Conservation (phyloP, 495 filamentous ascomycete genomes). For the Aspergillus cavernicola region DNA sequence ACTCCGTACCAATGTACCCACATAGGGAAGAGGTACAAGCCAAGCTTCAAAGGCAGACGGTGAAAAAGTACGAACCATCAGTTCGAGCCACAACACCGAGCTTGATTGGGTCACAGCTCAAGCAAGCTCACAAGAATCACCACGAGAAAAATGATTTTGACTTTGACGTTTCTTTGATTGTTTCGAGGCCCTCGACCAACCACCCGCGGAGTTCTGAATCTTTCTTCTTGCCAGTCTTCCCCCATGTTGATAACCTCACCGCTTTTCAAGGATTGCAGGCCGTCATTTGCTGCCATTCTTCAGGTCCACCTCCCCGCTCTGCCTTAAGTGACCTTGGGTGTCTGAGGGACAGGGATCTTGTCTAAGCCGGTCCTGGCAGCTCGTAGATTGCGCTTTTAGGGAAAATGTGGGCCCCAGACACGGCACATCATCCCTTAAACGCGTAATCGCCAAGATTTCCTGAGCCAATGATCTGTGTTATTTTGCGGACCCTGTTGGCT, state of each 20-base stretch:
- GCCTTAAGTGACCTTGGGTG: background rate
- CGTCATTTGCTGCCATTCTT: constrained; percentile 12
- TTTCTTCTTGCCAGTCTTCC: too few relatives aligned
- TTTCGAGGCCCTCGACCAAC: background rate
- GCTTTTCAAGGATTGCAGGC: constrained; percentile 11
- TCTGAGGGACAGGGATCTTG: constrained; percentile 16
- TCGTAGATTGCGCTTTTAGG: constrained; percentile 17
- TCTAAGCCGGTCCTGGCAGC: constrained; percentile 23
- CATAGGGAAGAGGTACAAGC: too few relatives aligned
- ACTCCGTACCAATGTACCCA: too few relatives aligned
- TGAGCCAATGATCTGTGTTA: constrained; percentile 10
- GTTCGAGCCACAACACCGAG: too few relatives aligned
- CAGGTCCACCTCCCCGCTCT: constrained; percentile 6
- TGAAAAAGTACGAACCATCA: too few relatives aligned
- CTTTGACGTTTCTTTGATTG: background rate
- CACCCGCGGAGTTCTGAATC: too few relatives aligned
- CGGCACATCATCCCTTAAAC: constrained; percentile 29
- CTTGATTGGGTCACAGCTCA: too few relatives aligned
- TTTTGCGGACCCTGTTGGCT: constrained; percentile 1
- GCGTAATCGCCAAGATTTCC: constrained; percentile 17
- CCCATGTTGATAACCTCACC: constrained; percentile 13
- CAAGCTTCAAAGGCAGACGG: too few relatives aligned
- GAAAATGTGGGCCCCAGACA: constrained; percentile 14
- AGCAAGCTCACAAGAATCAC: too few relatives aligned
- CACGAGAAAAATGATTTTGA: background rate